phyloP scores from a whole-genome alignment of 164 flowering plant genomes.

The Berberis thunbergii region DNA sequence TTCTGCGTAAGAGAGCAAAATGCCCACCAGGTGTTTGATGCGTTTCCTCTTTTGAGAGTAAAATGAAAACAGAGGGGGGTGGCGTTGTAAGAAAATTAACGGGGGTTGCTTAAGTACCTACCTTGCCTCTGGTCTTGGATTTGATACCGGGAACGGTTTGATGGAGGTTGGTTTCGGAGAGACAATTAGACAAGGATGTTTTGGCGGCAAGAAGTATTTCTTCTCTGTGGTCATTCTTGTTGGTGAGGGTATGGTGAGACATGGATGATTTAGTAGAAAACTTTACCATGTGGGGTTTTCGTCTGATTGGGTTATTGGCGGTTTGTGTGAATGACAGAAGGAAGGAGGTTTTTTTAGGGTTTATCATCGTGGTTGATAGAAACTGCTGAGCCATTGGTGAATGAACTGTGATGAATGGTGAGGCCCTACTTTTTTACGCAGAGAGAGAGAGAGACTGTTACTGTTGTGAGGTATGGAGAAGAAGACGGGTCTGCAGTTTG shows the following conservation, averaged over 20 bases:
- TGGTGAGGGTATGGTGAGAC: constrained; percentile 3
- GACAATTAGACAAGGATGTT: constrained; percentile 42
- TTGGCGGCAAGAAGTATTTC: constrained; percentile 30
- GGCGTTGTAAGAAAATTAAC: background rate
- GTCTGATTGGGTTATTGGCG: too few relatives aligned
- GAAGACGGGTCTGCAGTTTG: too few relatives aligned
- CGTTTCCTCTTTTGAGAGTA: background rate
- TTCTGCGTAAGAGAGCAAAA: background rate
- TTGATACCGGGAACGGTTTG: constrained; percentile 58
- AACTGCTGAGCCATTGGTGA: too few relatives aligned
- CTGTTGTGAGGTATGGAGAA: too few relatives aligned
- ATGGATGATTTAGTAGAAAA: too few relatives aligned
- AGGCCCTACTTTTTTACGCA: too few relatives aligned
- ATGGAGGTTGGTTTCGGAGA: constrained; percentile 79
- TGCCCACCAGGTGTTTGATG: background rate
- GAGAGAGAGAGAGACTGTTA: too few relatives aligned
- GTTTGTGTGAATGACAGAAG: too few relatives aligned
- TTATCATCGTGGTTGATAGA: too few relatives aligned
- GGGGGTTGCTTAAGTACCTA: constrained; percentile 3
- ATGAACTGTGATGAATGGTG: too few relatives aligned
- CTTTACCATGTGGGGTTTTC: too few relatives aligned
- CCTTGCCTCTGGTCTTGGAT: constrained; percentile 90
- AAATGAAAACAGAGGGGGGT: background rate
- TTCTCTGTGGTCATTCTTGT: constrained; percentile 24
- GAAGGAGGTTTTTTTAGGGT: too few relatives aligned